Evolutionary conservation across 345 rosid genomes (phyloP).

Genomic region (Leavenworthia alabamica): DNA sequence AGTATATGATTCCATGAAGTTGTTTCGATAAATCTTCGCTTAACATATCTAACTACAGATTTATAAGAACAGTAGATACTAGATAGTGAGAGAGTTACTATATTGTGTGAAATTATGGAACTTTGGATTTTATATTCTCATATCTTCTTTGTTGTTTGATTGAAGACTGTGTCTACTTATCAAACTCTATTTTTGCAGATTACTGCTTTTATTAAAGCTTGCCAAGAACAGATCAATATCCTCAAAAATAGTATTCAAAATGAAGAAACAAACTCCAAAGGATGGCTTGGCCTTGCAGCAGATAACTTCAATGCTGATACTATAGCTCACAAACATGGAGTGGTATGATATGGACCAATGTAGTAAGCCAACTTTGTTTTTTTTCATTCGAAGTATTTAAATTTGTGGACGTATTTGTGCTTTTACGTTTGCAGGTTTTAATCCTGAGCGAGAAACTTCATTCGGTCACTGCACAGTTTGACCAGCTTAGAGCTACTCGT

Average conservation of each 20-base stretch:
- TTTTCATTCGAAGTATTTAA: neutral
- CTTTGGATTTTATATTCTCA: neutral
- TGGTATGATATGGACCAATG: slow-evolving; percentile 50
- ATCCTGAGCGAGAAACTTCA: slow-evolving; percentile 91
- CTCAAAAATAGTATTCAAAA: slow-evolving; percentile 59
- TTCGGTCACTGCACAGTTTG: slow-evolving; percentile 72
- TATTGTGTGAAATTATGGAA: neutral
- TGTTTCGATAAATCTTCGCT: neutral
- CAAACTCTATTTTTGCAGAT: slow-evolving; percentile 39
- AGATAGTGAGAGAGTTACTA: too few species aligned
- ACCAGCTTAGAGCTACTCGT: slow-evolving; percentile 78
- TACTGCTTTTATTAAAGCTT: slow-evolving; percentile 69
- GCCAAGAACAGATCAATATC: slow-evolving; percentile 84
- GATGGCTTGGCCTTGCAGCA: slow-evolving; percentile 64
- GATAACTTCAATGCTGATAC: slow-evolving; percentile 68
- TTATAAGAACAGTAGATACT: too few species aligned
- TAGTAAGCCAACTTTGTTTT: slow-evolving; percentile 6
- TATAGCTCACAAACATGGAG: slow-evolving; percentile 90
- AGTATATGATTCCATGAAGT: neutral
- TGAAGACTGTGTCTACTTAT: neutral
- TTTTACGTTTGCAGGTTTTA: slow-evolving; percentile 31
- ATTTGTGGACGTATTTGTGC: neutral
- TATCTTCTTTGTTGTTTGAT: neutral
- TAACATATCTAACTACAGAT: too few species aligned
- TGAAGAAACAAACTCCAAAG: slow-evolving; percentile 66